Evolutionary conservation across 257 asterid species (phyloP), one percentile per base, ranked within the genome.

Genomic region (Salvia rosmarinus): DNA sequence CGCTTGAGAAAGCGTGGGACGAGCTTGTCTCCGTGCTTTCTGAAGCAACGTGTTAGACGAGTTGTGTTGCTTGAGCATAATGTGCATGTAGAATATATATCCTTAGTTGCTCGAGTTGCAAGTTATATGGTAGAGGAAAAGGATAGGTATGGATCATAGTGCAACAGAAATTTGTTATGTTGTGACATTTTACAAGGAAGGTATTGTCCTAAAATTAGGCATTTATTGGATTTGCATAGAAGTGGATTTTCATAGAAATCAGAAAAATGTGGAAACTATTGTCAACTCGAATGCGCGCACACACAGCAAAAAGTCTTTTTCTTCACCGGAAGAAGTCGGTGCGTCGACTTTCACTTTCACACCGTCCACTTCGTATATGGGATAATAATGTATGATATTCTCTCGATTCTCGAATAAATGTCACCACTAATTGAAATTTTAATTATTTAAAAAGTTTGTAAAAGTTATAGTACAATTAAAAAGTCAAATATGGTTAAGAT

Each of bases 1-100:
- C 96, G 2, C 95, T 93, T 49, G 87, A 84, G 54, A 88, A 84
- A 76, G 98, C 97, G 43, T 85, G 85, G 2, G 89, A 87, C 37
- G 92, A 87, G 67, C 89, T 91, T 7, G 69, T 79, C 65, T 74
- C 88, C 25, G n/a, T 75, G 70, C 79, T 90, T 64, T 77, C 87
- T 9, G 81, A 85, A 28, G 83, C 81, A 63, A 62, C 80, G 23
- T 67, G 72, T 46, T 83, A 61, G 32, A 14, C 30, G 9, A 40
- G 28, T 0, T 5, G 14, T 19, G 8, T 5, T 9, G 2, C 3
- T 54, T 54, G 30, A 51, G 32, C 21, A 20, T 49, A 16, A 0
- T 16, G 4, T 49, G 37, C 16, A 3, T n/a, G 3, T 14, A 2
- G 1, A 46, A 6, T 13, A 28, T 17, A 17, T 11, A 5, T 21